phyloP scores from a whole-genome alignment of 176 grass and related monocot species.

The Eleusine coracana region DNA sequence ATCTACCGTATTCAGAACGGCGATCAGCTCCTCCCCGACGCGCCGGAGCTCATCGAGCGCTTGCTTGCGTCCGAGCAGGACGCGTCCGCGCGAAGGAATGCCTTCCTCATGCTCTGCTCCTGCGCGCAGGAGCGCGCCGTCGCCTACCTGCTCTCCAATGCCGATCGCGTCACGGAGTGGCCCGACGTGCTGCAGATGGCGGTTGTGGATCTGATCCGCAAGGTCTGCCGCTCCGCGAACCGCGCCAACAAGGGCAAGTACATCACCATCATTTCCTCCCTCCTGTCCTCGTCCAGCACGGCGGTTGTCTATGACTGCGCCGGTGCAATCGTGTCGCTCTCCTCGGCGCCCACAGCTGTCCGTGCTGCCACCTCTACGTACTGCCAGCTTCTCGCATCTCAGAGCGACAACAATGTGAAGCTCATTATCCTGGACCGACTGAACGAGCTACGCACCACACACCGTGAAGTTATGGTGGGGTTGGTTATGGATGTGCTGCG shows the following conservation, averaged over 20 bases:
- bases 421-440: conserved; percentile 72
- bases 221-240: conserved; percentile 65
- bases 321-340: conserved; percentile 58
- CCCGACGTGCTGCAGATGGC: conserved; percentile 87
- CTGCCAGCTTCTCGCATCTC: conserved; percentile 63
- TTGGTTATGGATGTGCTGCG: conserved; percentile 77
- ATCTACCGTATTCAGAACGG: conserved; percentile 82
- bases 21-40: conserved; percentile 72
- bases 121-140: conserved; percentile 67
- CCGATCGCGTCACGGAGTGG: conserved; percentile 62
- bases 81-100: conserved; percentile 65
- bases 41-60: conserved; percentile 63
- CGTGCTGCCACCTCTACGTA: conserved; percentile 69
- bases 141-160: conserved; percentile 61
- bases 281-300: conserved; percentile 44
- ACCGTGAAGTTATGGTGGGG: conserved; percentile 72
- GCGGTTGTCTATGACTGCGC: conserved; percentile 76
- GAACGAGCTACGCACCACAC: conserved; percentile 47
- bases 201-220: conserved; percentile 68
- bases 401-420: conserved; percentile 85
- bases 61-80: conserved; percentile 62
- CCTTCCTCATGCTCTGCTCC: conserved; percentile 71
- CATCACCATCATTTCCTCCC: conserved; percentile 69
- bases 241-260: conserved; percentile 75
- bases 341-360: conserved; percentile 69